Conservation (phyloP, 176 grass and related monocot species). For the Musa troglodytarum region DNA sequence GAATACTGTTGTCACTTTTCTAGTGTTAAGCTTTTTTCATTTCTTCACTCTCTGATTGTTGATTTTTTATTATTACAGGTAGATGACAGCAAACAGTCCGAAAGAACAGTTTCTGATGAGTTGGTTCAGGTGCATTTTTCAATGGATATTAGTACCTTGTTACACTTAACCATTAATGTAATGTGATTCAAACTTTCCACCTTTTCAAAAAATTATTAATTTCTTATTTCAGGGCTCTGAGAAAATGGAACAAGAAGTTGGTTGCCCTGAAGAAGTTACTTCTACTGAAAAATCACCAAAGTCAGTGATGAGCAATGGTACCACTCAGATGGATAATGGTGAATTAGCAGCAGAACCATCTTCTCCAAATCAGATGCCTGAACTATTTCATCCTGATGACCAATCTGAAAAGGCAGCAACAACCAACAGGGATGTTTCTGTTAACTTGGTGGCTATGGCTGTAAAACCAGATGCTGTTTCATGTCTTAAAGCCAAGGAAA, state of each 20-base stretch:
- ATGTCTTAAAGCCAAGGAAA: not conserved
- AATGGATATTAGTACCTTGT: not conserved
- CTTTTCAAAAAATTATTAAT: not conserved
- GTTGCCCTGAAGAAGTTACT: slow-evolving; percentile 42
- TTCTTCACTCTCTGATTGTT: not conserved
- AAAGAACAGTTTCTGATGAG: slow-evolving; percentile 82
- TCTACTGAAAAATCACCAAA: slow-evolving; percentile 16
- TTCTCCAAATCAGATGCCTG: slow-evolving; percentile 56
- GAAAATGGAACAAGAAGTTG: slow-evolving; percentile 37
- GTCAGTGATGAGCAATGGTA: slow-evolving; percentile 28
- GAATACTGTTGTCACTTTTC: too few species aligned
- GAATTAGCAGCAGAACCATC: slow-evolving; percentile 36
- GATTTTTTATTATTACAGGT: slow-evolving; percentile 40
- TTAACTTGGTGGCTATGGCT: slow-evolving; percentile 6
- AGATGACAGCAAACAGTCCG: slow-evolving; percentile 75
- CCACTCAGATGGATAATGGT: slow-evolving; percentile 35
- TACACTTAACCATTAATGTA: slow-evolving; percentile 7
- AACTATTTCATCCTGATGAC: slow-evolving; percentile 26
- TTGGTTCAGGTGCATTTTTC: slow-evolving; percentile 35
- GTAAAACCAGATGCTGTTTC: slow-evolving; percentile 19
- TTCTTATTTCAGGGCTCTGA: slow-evolving; percentile 40
- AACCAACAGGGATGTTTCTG: slow-evolving; percentile 27
- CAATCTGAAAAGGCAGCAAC: slow-evolving; percentile 15
- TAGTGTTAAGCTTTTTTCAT: not conserved
- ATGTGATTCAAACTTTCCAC: slow-evolving; percentile 11